Base-by-base conservation (phyloP, 805 yeast species). In the Candida stauntonica region DNA sequence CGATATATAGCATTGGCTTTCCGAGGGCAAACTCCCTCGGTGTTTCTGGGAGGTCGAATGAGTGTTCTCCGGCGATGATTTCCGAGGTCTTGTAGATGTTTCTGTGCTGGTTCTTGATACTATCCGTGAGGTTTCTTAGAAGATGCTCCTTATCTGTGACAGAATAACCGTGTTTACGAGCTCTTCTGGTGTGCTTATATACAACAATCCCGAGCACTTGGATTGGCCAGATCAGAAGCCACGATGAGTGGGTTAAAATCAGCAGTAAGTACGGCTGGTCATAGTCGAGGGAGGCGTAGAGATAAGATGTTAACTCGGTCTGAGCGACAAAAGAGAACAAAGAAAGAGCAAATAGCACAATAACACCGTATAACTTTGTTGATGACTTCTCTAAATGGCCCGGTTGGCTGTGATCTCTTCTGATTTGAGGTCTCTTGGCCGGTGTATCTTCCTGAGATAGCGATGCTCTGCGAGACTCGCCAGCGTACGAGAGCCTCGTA, bases 261-360 rank as follows among this genome's bases (percentile, higher is more conserved):
- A 81, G 61, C 39, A 81, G 62, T 17, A 86, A 58, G 17, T 85
- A 66, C 0, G 96, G 95, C 53, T 86, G 88, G 36, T 72, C 57
- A 58, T 77, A 86, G 4, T 70, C 72, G 18, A 69, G 57, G 7
- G 65, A 55, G 21, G 68, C 64, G 54, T 85, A 81, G 5, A 86
- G 69, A 39, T 79, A 79, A 6, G 86, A 72, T 2, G 94, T 85
- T 43, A 80, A 66, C 56, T 86, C 96, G 0, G 96, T 86, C 55
- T 86, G 96, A 13, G 71, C 52, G 5, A 87, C 88, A 61, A 87
- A 87, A 3, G 88, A 52, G 7, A 74, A 52, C 42, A 79, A 47
- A 0, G 82, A 73, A 2, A 75, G 41, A 2, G 67, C 12, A 29
- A 79, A 70, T 2, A 82, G 66, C 9, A 38, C 45, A 15, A 46